A percentile compares a stretch with the other conserved stretches of the same genome.
These are phyloP conservation scores for Trypanosoma theileri DNA, from an alignment of 208 protist species.

Conservation along the genomic window DNA sequence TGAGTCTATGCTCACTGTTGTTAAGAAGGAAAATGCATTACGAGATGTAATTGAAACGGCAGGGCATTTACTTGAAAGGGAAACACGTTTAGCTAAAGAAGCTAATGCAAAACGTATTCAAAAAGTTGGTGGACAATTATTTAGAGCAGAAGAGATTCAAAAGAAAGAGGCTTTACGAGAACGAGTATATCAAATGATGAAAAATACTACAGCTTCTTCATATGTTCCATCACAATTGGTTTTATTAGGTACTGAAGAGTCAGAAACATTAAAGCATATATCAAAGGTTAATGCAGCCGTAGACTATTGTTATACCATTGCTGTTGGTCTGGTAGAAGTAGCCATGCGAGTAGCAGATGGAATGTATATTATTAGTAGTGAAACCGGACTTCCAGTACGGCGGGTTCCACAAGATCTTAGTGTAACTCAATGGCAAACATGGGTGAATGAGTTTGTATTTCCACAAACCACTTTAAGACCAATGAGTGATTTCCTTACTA, in stretches of 20 bases:
- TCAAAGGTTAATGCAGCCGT: slow-evolving; percentile 16
- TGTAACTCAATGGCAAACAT: slow-evolving; percentile 66
- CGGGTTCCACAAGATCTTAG: slow-evolving; percentile 57
- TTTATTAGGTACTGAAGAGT: neutral
- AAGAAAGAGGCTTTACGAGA: slow-evolving; percentile 18
- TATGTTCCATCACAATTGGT: neutral
- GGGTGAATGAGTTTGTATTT: slow-evolving; percentile 64
- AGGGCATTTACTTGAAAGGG: slow-evolving; percentile 35
- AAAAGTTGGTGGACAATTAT: slow-evolving; percentile 8
- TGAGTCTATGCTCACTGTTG: slow-evolving; percentile 25
- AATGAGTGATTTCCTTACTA: slow-evolving; percentile 29
- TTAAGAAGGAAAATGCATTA: slow-evolving; percentile 29
- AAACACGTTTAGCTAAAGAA: slow-evolving; percentile 23
- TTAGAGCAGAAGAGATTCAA: slow-evolving; percentile 25
- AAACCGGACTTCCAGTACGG: slow-evolving; percentile 43
- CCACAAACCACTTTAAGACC: slow-evolving; percentile 3
- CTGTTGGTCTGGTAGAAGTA: slow-evolving; percentile 55
- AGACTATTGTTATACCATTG: slow-evolving; percentile 49
- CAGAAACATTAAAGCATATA: neutral
- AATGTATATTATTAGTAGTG: slow-evolving; percentile 41
- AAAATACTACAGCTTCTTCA: neutral
- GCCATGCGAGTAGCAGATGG: slow-evolving; percentile 74
- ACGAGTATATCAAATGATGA: slow-evolving; percentile 7
- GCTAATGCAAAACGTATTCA: slow-evolving; percentile 5
- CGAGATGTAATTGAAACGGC: slow-evolving; percentile 40